Conservation (phyloP, 78 protist genomes). For the Dictyostelium discoideum region dicty_2.7 NC_007089.4:3284501-3285000, state of each 20-base stretch:
- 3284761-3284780: conserved; percentile 62
- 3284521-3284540: background rate
- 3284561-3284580: background rate
- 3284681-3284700: background rate
- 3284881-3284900: too few relatives aligned
- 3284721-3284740: conserved; percentile 28
- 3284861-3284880: background rate
- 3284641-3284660: background rate
- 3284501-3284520: background rate
- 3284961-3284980: background rate
- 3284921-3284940: too few relatives aligned
- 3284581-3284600: background rate
- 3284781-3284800: conserved; percentile 61
- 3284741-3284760: conserved; percentile 54
- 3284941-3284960: too few relatives aligned
- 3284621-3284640: background rate
- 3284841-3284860: background rate
- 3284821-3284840: too few relatives aligned
- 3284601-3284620: background rate
- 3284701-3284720: conserved; percentile 26
- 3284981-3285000: too few relatives aligned
- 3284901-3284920: too few relatives aligned
- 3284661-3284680: background rate
- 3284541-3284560: background rate
- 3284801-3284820: conserved; percentile 61